Percentiles rank a stretch among this genome's conserved stretches.
These are phyloP conservation scores for Helianthus tuberosus DNA, from an alignment of 129 eudicot species.

Conservation along the genomic window DNA sequence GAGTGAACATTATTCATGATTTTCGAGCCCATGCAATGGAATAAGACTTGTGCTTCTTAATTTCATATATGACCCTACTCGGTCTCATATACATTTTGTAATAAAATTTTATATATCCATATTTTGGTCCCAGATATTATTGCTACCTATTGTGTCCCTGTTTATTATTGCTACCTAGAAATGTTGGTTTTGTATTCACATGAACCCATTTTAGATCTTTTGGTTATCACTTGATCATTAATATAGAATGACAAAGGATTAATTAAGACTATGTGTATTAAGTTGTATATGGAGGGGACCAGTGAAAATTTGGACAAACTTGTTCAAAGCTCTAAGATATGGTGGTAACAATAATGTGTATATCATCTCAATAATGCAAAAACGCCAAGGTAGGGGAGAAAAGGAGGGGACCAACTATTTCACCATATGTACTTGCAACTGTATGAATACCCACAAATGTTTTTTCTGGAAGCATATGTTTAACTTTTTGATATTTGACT, in stretches of 20 bases:
- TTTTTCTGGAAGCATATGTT: too few relatives aligned
- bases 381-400: neutral
- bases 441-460: too few relatives aligned
- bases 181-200: neutral
- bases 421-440: neutral
- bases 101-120: slow-evolving; percentile 14
- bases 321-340: neutral
- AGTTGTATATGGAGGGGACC: neutral
- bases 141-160: neutral
- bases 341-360: neutral
- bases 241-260: neutral
- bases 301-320: neutral
- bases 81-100: slow-evolving; percentile 13
- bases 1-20: slow-evolving; percentile 6
- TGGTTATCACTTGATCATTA: neutral
- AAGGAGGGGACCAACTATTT: neutral
- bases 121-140: neutral
- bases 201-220: neutral
- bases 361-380: neutral
- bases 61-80: slow-evolving; percentile 7
- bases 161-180: neutral
- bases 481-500: too few relatives aligned
- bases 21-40: slow-evolving; percentile 17
- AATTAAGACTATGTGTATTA: neutral
- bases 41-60: slow-evolving; percentile 28